Evolutionary conservation across 768 basidiomycete species (phyloP).

Genomic region (Mycena latifolia): DNA sequence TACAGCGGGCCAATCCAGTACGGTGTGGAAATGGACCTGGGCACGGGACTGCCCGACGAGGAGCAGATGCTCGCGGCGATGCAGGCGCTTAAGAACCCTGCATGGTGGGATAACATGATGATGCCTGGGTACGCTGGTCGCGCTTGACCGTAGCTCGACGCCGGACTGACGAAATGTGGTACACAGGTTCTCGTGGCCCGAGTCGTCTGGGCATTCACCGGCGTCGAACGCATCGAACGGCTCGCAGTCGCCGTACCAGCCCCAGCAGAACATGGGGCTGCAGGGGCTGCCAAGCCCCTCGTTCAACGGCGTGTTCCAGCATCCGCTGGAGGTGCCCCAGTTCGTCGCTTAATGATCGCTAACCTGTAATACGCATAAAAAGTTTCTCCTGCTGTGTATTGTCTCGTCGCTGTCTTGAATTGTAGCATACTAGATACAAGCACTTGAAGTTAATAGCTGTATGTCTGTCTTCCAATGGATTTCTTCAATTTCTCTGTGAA

Average conservation of each 20-base stretch:
- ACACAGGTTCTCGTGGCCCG: constrained; percentile 47
- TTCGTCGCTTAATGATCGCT: constrained; percentile 35
- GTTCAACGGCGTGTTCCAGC: constrained; percentile 30
- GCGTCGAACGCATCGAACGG: constrained; percentile 28
- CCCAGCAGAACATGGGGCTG: constrained; percentile 33
- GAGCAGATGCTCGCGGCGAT: constrained; percentile 77
- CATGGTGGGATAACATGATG: constrained; percentile 86
- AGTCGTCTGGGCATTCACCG: constrained; percentile 42
- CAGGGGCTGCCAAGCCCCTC: constrained; percentile 15
- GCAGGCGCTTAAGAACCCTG: constrained; percentile 77
- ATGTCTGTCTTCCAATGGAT: background rate
- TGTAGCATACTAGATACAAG: constrained; percentile 14
- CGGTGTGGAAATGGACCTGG: constrained; percentile 54
- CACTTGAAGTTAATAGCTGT: background rate
- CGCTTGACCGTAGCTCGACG: too few species aligned
- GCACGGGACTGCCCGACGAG: constrained; percentile 59
- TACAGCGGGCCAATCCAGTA: constrained; percentile 58
- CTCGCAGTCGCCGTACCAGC: constrained; percentile 33
- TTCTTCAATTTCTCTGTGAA: too few species aligned
- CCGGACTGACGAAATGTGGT: background rate
- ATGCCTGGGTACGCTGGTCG: constrained; percentile 74
- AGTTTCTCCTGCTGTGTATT: constrained; percentile 7
- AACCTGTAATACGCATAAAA: constrained; percentile 12
- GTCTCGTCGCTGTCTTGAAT: background rate
- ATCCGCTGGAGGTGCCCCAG: constrained; percentile 40